These are phyloP conservation scores for Pythium rhizo-oryzae DNA, from an alignment of 352 stramenopile genomes.

Conservation along the genomic window DNA sequence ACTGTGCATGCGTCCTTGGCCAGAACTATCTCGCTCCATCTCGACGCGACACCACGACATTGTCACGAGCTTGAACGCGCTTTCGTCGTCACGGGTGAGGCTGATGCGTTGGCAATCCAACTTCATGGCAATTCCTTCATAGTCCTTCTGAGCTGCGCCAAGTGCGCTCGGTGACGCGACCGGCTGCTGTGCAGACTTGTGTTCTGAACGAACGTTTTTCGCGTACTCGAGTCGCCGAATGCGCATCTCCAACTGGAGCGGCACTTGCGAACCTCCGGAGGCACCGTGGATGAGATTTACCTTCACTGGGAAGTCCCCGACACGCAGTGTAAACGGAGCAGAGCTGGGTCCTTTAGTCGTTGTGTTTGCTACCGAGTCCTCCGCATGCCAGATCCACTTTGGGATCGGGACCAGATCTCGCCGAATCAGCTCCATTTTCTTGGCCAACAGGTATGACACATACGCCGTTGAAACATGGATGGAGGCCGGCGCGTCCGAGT, in stretches of 20 bases:
- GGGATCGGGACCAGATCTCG: conserved; percentile 31
- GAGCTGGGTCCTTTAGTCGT: not conserved
- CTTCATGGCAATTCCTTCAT: conserved; percentile 1
- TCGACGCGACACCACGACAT: conserved; percentile 5
- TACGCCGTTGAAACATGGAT: conserved; percentile 47
- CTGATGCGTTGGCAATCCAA: conserved; percentile 21
- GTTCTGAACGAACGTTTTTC: not conserved
- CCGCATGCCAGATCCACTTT: conserved; percentile 11
- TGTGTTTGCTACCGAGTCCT: not conserved
- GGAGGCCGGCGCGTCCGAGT: conserved; percentile 35
- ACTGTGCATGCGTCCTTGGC: conserved; percentile 14
- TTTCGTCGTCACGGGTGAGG: not conserved
- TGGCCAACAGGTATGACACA: conserved; percentile 40
- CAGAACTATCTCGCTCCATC: conserved; percentile 16
- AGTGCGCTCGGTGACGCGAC: not conserved
- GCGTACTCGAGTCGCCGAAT: conserved; percentile 11
- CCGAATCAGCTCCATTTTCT: conserved; percentile 44
- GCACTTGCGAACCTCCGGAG: not conserved
- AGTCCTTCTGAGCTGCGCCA: not conserved
- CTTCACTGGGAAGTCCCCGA: conserved; percentile 7
- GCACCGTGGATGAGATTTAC: conserved; percentile 16
- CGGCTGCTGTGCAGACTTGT: not conserved
- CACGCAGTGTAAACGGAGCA: conserved; percentile 10
- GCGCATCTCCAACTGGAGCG: conserved; percentile 3
- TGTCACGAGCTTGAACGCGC: not conserved